Evolutionary conservation across 2,329 filamentous ascomycete genomes (phyloP).

Genomic region (Xylaria sp.): DNA sequence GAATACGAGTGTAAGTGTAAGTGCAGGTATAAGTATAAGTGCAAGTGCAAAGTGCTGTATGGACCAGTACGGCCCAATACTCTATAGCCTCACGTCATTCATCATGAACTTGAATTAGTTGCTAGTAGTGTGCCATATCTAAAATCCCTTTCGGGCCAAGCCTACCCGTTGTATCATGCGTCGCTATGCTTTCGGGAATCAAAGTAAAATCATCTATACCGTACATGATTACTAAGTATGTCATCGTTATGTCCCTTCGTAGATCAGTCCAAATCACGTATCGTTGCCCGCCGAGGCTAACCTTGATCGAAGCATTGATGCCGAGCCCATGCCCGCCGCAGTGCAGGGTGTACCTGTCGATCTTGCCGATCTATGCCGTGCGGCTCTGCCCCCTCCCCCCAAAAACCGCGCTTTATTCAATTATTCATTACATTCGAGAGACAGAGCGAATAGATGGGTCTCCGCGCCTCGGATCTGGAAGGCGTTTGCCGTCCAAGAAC

Average conservation of each 20-base stretch:
- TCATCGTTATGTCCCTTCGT: not conserved
- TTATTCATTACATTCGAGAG: slow-evolving; percentile 20
- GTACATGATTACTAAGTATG: slow-evolving; percentile 15
- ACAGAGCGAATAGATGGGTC: slow-evolving; percentile 8
- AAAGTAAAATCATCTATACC: not conserved
- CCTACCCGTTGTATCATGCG: slow-evolving; percentile 23
- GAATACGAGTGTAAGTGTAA: too few relatives aligned
- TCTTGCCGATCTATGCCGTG: slow-evolving; percentile 11
- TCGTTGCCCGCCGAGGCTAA: not conserved
- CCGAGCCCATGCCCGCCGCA: not conserved
- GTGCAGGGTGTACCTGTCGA: slow-evolving; percentile 9
- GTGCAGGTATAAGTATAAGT: not conserved
- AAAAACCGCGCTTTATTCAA: not conserved
- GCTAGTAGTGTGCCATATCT: slow-evolving; percentile 1
- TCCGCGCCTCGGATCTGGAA: slow-evolving; percentile 31
- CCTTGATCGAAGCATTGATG: not conserved
- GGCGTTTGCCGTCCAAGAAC: slow-evolving; percentile 62
- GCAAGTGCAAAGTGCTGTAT: too few relatives aligned
- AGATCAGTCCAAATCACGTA: slow-evolving; percentile 3
- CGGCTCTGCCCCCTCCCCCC: not conserved
- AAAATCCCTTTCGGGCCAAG: not conserved
- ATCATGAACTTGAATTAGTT: slow-evolving; percentile 10
- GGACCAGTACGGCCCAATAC: too few relatives aligned
- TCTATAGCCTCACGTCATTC: too few relatives aligned
- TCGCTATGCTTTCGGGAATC: slow-evolving; percentile 24